Base-by-base conservation (phyloP, 768 basidiomycete species). In the Leccinum subgranulosum region DNA sequence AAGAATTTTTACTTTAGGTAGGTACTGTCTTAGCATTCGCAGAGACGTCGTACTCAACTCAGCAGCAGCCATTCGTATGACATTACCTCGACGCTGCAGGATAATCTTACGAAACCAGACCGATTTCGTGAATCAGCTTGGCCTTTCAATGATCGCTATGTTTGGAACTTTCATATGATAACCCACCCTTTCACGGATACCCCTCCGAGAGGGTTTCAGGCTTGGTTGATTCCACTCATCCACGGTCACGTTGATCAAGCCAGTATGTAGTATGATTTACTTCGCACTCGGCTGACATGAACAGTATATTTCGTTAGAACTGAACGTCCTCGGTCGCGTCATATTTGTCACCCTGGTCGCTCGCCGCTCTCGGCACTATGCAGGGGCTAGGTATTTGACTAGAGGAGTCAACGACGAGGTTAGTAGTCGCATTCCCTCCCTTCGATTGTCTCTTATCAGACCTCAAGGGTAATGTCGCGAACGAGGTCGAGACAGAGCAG, bases 1-100 rank as follows among this genome's bases (percentile, higher is more conserved):
- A 98, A 98, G 76, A 98, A 98, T 76, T 98, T 98, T 71, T 99
- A 98, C 75, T 98, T 98, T 74, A 94, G 92, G 92, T 74, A 94
- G 92, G 92, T 92, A 61, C 34, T 69, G 57, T 28, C 34, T 53
- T 33, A 6, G 31, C 21, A 1, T 7, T 1, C 46, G 21, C 19
- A 7, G 34, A 5, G 21, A 28, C 3, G 4, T 12, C 31, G 55
- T 46, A 17, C 55, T 61, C 29, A 60, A 28, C 17, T 9, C 31
- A 34, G 21, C 34, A 21, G 39, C 5, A 96, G 94, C 63, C 94
- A 98, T 69, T 93, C 95, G 0, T 99, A 99, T 74, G 96, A 98
- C 69, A 77, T 98, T 23, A 97, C 96, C 2, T 95, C 92, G n/a
- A 93, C 94, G 0, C 79, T 99, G 0, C 97, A 99, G 74, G 82